phyloP scores from a whole-genome alignment of 257 asterid genomes.

The Penstemon eatonii region DNA sequence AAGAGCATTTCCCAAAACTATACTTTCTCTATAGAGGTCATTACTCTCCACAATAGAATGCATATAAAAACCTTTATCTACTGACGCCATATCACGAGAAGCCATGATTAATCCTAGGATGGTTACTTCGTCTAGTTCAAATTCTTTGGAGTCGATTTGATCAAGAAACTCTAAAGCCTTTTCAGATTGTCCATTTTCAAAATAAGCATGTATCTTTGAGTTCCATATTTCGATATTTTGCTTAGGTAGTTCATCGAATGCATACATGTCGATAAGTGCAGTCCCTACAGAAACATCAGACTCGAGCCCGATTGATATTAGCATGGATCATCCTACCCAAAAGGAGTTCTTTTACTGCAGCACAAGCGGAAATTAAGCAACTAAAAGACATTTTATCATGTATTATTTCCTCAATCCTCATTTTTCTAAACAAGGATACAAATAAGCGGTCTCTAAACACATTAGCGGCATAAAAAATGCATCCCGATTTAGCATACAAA shows the following conservation, averaged over 20 bases:
- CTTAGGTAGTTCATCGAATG: conserved; percentile 46
- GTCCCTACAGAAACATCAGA: conserved; percentile 42
- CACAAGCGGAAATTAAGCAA: conserved; percentile 44
- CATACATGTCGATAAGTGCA: conserved; percentile 43
- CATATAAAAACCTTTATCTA: conserved; percentile 29
- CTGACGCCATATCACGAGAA: conserved; percentile 48
- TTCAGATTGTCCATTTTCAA: conserved; percentile 35
- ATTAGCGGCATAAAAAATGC: conserved; percentile 33
- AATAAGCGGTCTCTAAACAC: conserved; percentile 33
- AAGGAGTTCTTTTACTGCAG: conserved; percentile 30
- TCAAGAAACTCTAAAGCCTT: conserved; percentile 38
- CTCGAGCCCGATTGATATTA: conserved; percentile 31
- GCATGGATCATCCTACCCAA: conserved; percentile 48
- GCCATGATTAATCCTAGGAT: conserved; percentile 48
- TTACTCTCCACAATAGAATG: conserved; percentile 42
- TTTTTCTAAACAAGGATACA: conserved; percentile 31
- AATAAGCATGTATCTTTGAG: conserved; percentile 43
- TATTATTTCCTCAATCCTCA: conserved; percentile 33
- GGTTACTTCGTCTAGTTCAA: conserved; percentile 44
- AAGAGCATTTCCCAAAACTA: conserved; percentile 46
- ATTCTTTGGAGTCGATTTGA: conserved; percentile 28
- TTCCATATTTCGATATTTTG: conserved; percentile 45
- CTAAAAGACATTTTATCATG: conserved; percentile 45
- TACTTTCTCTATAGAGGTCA: conserved; percentile 26
- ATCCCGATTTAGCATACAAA: conserved; percentile 44